These are phyloP conservation scores for Epichloe brachyelytri DNA, from an alignment of 2,329 filamentous ascomycete genomes.

Conservation along the genomic window DNA sequence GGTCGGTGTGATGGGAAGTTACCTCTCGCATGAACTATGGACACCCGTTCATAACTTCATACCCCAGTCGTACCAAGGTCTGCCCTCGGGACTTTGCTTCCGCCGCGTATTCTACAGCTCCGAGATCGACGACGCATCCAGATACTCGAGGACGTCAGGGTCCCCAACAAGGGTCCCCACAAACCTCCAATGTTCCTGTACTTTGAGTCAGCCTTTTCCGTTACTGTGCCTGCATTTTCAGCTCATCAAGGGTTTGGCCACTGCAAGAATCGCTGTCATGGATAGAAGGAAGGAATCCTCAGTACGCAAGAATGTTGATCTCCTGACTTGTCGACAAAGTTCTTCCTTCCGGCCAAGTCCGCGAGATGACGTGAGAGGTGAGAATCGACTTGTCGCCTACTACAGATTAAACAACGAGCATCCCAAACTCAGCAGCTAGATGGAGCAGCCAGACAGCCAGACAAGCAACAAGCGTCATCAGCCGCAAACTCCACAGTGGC, in stretches of 20 bases:
- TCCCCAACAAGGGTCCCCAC: neutral
- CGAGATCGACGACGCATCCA: neutral
- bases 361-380: neutral
- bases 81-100: neutral
- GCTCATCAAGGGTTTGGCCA: neutral
- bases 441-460: neutral
- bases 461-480: neutral
- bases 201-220: neutral
- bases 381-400: neutral
- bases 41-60: neutral
- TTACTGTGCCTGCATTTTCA: neutral
- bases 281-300: too few relatives aligned
- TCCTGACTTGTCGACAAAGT: too few relatives aligned
- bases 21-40: neutral
- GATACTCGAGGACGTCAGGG: neutral
- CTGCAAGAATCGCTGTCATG: neutral
- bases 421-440: neutral
- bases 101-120: neutral
- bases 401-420: neutral
- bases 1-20: neutral
- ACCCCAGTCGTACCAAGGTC: neutral
- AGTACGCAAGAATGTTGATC: too few relatives aligned
- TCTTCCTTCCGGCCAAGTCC: neutral
- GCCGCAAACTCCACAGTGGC: neutral
- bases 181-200: neutral